These are phyloP conservation scores for Starmerella geochares DNA, from an alignment of 805 yeast species.

Conservation along the genomic window DNA sequence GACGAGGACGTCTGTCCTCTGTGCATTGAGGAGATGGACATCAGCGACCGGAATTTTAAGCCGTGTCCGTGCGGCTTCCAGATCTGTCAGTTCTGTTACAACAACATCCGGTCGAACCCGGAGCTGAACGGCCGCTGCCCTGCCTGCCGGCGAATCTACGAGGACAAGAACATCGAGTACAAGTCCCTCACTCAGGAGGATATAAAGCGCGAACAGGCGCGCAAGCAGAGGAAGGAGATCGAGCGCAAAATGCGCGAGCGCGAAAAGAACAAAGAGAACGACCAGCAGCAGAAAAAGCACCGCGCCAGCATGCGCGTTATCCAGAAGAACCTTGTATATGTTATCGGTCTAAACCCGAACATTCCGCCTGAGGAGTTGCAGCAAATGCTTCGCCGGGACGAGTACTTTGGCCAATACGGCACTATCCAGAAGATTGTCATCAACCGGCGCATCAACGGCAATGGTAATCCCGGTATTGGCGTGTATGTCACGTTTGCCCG, in stretches of 20 bases:
- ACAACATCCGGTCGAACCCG: slow-evolving; percentile 89
- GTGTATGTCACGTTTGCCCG: slow-evolving; percentile 88
- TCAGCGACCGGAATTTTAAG: slow-evolving; percentile 87
- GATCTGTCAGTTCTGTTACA: slow-evolving; percentile 95
- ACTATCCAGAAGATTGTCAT: slow-evolving; percentile 88
- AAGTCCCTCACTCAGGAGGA: slow-evolving; percentile 77
- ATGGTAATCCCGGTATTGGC: slow-evolving; percentile 69
- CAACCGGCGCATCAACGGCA: slow-evolving; percentile 56
- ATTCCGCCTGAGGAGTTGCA: slow-evolving; percentile 79
- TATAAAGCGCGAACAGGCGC: slow-evolving; percentile 67
- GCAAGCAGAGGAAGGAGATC: slow-evolving; percentile 69
- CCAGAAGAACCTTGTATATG: slow-evolving; percentile 92
- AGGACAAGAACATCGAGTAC: slow-evolving; percentile 86
- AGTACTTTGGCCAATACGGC: slow-evolving; percentile 97
- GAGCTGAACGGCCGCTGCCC: slow-evolving; percentile 95
- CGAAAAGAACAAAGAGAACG: slow-evolving; percentile 80
- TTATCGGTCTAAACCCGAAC: slow-evolving; percentile 85
- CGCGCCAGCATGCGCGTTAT: slow-evolving; percentile 97
- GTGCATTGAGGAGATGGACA: slow-evolving; percentile 96
- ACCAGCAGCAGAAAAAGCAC: slow-evolving; percentile 57
- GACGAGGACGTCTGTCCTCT: slow-evolving; percentile 80
- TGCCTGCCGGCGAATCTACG: slow-evolving; percentile 89
- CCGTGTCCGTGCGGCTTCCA: slow-evolving; percentile 99
- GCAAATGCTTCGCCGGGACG: slow-evolving; percentile 70
- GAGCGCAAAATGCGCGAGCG: slow-evolving; percentile 69